Evolutionary conservation across 441 rosid species (phyloP).

Genomic region (Mallotus repandus): DNA sequence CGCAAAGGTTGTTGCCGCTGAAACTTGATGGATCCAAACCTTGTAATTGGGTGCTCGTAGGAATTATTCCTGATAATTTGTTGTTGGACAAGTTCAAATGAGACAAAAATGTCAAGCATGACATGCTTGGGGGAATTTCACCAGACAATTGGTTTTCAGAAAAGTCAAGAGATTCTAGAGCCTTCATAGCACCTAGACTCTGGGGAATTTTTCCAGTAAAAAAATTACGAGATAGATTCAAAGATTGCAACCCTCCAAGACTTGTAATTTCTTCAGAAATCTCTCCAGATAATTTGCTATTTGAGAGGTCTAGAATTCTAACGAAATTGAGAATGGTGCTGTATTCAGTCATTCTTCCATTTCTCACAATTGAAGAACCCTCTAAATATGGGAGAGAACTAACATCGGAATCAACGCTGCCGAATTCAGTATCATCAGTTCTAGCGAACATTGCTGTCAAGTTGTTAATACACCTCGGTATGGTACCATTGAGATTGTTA

Average conservation of each 20-base stretch:
- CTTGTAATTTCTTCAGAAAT: constrained; percentile 11
- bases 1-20: constrained; percentile 16
- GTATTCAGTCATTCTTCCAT: constrained; percentile 14
- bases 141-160: constrained; percentile 23
- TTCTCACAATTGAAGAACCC: neutral
- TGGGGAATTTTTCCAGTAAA: neutral
- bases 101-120: constrained; percentile 15
- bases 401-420: neutral
- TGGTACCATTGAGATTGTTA: neutral
- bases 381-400: too few species aligned
- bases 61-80: constrained; percentile 23
- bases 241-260: neutral
- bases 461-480: constrained; percentile 9
- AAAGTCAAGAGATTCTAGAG: constrained; percentile 27
- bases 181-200: constrained; percentile 12
- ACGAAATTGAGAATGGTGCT: neutral
- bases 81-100: constrained; percentile 30
- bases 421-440: too few species aligned
- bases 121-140: constrained; percentile 23
- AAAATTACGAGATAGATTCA: constrained; percentile 21
- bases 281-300: constrained; percentile 11
- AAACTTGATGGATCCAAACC: constrained; percentile 15
- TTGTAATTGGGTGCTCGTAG: constrained; percentile 26
- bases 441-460: neutral
- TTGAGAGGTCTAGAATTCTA: constrained; percentile 3